Base-by-base conservation (phyloP, 306 rosid species). In the Urtica urens region DNA sequence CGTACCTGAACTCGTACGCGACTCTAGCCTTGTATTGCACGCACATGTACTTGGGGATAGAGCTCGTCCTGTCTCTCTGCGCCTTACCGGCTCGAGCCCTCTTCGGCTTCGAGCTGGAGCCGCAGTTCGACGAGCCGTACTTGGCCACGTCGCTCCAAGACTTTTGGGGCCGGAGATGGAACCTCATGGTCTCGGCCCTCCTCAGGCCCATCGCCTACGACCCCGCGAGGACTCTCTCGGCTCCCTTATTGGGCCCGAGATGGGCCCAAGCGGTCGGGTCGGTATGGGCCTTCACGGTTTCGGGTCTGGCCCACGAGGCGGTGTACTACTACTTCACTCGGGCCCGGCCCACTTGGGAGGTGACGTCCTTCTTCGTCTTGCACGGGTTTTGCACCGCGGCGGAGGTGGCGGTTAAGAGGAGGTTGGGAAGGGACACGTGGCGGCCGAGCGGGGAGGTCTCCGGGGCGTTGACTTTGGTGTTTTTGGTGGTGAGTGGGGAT, bases 151-250 rank as follows among this genome's bases (percentile, higher is more conserved):
- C 97, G 0, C 83, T 90, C 6, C 94, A 75, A 40, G 87, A 90
- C 45, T 90, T 90, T 6, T 90, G 94, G 95, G 84, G 95, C 9
- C 80, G 65, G 1, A 57, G 95, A 33, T 90, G 87, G 97, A 90
- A 90, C 34, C 92, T 81, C 28, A 71, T 73, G 82, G 87, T 79
- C 25, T 40, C 94, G 0, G 41, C 59, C 56, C 69, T 73, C 13
- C 72, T 84, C 20, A 78, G 79, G 6, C 77, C 72, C 7, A 38
- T 74, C 13, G 51, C 75, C 1, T 84, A 74, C 59, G 9, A 50
- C 0, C 95, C 93, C 0, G 11, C 57, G 0, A 46, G 67, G 0
- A 11, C 19, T 18, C 1, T 60, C 0, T 25, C 13, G 0, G 19
- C 14, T 0, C 12, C 3, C 0, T 0, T 56, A 0, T 6, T 78